Evolutionary conservation across 1,139 yeast genomes (phyloP), one percentile per base, ranked within the genome.

Genomic region (Zygosaccharomyces sapae): DNA sequence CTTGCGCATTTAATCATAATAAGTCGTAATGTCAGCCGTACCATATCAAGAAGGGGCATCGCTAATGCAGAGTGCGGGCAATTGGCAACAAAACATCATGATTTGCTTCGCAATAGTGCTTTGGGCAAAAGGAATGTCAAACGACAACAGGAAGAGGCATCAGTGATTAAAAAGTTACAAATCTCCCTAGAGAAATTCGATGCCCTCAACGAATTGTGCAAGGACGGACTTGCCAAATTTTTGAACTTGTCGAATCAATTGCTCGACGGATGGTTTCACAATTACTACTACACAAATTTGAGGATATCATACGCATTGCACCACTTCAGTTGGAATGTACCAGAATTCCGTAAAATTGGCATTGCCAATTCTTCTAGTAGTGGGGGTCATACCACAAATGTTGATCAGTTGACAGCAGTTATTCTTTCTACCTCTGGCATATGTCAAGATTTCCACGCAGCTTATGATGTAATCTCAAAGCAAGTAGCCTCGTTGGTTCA

Each of bases 281-380:
- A 47, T 35, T 57, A 52, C 50, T 55, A 53, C 31, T 54, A 46
- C 45, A 53, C 56, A 27, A 48, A 51, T 4, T 47, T 52, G 24
- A 50, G 60, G 16, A 47, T 58, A 16, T 47, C 55, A 9, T 54
- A 54, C 38, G 55, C 52, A 12, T 39, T 58, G 39, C 47, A 55
- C 38, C 50, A 50, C 16, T 55, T 52, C 46, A 48, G 51, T 33
- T 47, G 51, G 36, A 48, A 43, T 29, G 52, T 56, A 31, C 51
- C 55, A 5, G 59, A 56, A 41, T 48, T 53, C 24, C 50, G 53
- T 16, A 51, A 46, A 35, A 42, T 54, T 4, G 45, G 40, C 10
- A 25, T 29, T 20, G 27, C 22, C 25, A 13, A 39, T 29, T 30
- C 10, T 16, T 10, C 27, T 7, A 7, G 13, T 13, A 7, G 34